A percentile compares a stretch with the other conserved stretches of the same genome.
Conservation (phyloP, 371 early-diverging fungal species). For the Nematocida ironsii region DNA sequence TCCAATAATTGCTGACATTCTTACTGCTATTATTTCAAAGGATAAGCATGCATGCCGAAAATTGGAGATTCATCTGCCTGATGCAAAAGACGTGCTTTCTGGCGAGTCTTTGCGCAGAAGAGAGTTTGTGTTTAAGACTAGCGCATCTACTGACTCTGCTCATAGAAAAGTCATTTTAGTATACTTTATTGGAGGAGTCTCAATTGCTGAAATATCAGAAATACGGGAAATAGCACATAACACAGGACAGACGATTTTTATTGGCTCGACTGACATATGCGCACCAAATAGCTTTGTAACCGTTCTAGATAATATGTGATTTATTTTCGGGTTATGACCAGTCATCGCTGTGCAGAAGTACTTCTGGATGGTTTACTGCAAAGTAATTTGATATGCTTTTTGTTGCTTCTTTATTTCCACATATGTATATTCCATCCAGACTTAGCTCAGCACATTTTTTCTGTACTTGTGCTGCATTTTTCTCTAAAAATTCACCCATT, state of each 20-base stretch:
- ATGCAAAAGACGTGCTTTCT: slow-evolving; percentile 6
- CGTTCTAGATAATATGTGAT: neutral
- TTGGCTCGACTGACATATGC: slow-evolving; percentile 51
- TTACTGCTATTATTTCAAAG: slow-evolving; percentile 59
- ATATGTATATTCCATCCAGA: slow-evolving; percentile 10
- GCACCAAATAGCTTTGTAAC: slow-evolving; percentile 40
- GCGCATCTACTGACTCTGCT: neutral
- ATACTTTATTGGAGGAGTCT: slow-evolving; percentile 51
- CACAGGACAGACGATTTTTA: slow-evolving; percentile 39
- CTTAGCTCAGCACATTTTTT: neutral
- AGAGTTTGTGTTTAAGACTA: slow-evolving; percentile 58
- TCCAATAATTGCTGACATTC: slow-evolving; percentile 62
- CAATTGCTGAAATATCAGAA: slow-evolving; percentile 62
- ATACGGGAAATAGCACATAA: slow-evolving; percentile 62
- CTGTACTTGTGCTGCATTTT: neutral
- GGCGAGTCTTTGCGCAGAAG: slow-evolving; percentile 59
- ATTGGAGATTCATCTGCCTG: slow-evolving; percentile 33
- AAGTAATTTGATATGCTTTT: slow-evolving; percentile 8
- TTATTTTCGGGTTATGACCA: slow-evolving; percentile 8
- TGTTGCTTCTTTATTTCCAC: slow-evolving; percentile 40
- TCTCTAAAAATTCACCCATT: slow-evolving; percentile 19
- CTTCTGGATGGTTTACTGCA: slow-evolving; percentile 4
- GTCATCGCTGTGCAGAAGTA: slow-evolving; percentile 21
- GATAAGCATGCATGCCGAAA: slow-evolving; percentile 34
- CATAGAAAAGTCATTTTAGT: slow-evolving; percentile 45